phyloP scores from a whole-genome alignment of 768 basidiomycete genomes.

The Antrodiella citrinella region DNA sequence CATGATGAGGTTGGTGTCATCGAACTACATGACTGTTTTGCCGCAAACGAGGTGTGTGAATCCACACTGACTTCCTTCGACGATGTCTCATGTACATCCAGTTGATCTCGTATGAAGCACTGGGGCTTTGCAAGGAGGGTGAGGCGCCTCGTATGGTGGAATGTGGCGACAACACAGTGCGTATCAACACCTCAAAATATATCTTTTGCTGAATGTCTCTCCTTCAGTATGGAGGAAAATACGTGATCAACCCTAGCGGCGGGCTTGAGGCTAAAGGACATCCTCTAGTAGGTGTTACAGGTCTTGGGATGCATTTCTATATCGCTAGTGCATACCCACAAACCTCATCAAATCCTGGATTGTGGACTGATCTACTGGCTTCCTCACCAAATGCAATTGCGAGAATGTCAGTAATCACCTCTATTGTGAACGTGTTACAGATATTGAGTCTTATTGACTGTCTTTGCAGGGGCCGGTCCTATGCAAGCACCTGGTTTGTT shows the following conservation, averaged over 20 bases:
- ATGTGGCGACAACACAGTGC: conserved; percentile 68
- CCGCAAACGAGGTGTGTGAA: conserved; percentile 62
- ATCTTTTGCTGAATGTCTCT: too few relatives aligned
- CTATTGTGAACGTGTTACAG: neutral
- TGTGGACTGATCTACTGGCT: neutral
- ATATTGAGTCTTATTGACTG: neutral
- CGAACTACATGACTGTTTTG: conserved; percentile 84
- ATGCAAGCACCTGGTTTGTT: conserved; percentile 77
- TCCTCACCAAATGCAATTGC: conserved; percentile 69
- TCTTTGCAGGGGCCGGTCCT: conserved; percentile 61
- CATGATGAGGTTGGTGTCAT: conserved; percentile 72
- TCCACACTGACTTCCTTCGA: neutral
- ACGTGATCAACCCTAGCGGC: conserved; percentile 77
- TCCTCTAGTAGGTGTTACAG: conserved; percentile 80
- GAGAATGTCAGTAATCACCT: conserved; percentile 54
- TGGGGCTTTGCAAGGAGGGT: conserved; percentile 59
- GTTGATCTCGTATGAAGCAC: conserved; percentile 77
- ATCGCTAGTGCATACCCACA: conserved; percentile 52
- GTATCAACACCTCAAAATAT: conserved; percentile 11
- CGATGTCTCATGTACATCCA: conserved; percentile 18
- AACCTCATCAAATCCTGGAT: neutral
- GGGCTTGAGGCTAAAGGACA: conserved; percentile 88
- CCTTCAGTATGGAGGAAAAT: conserved; percentile 84
- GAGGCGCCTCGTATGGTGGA: conserved; percentile 73
- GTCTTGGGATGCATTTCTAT: conserved; percentile 83